Percentiles rank a stretch among this genome's conserved stretches.
These are phyloP conservation scores for Hygrocybe coccinea DNA, from an alignment of 768 basidiomycete genomes.

Conservation along the genomic window DNA sequence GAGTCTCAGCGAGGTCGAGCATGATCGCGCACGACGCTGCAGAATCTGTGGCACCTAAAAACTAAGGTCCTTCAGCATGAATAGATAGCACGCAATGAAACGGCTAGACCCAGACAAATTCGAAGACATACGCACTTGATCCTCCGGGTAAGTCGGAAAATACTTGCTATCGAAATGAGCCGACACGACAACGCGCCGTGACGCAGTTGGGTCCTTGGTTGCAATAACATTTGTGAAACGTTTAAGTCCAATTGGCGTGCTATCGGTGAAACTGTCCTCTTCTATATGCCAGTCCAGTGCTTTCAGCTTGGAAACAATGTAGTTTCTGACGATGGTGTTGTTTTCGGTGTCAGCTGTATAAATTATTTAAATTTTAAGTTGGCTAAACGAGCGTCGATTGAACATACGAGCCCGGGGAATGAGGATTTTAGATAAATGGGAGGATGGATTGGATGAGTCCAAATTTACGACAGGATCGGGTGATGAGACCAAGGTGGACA, in stretches of 20 bases:
- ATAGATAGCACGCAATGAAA: neutral
- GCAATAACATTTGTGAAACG: slow-evolving; percentile 89
- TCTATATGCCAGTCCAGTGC: slow-evolving; percentile 84
- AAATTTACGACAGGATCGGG: slow-evolving; percentile 65
- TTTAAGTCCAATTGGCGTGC: slow-evolving; percentile 77
- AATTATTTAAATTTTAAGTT: neutral
- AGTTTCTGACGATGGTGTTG: slow-evolving; percentile 76
- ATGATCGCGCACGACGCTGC: slow-evolving; percentile 94
- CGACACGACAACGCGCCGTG: slow-evolving; percentile 76
- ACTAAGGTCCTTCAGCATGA: slow-evolving; percentile 43
- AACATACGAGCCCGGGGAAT: slow-evolving; percentile 77
- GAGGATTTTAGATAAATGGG: slow-evolving; percentile 77
- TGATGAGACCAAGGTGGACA: slow-evolving; percentile 46
- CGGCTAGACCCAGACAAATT: neutral
- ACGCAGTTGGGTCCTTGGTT: slow-evolving; percentile 86
- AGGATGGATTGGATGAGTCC: slow-evolving; percentile 58
- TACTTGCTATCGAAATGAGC: slow-evolving; percentile 95
- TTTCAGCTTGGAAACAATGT: slow-evolving; percentile 70
- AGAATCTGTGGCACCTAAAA: slow-evolving; percentile 95
- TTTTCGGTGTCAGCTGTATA: slow-evolving; percentile 62
- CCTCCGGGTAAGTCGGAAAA: slow-evolving; percentile 62
- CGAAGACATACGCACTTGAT: slow-evolving; percentile 52
- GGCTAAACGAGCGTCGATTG: neutral
- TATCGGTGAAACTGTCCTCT: slow-evolving; percentile 70
- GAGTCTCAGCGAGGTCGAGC: slow-evolving; percentile 82